Conservation (phyloP, 129 eudicot species). For the Chrysanthemum makinoi region DNA sequence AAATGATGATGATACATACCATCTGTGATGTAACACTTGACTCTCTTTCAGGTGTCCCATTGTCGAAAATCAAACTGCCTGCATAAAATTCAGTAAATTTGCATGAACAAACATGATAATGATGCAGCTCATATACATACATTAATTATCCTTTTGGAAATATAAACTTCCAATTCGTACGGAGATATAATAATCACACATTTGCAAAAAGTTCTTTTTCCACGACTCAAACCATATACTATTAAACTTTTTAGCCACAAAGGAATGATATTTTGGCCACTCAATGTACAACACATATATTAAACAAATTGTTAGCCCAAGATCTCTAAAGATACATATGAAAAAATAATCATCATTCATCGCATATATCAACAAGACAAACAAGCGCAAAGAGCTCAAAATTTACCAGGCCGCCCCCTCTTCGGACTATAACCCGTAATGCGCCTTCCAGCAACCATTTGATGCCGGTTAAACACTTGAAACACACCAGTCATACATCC, state of each 20-base stretch:
- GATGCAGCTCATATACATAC: background rate
- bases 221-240: background rate
- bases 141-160: background rate
- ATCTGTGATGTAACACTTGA: constrained; percentile 26
- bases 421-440: constrained; percentile 41
- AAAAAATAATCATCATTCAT: background rate
- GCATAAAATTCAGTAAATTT: constrained; percentile 22
- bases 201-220: background rate
- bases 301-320: background rate
- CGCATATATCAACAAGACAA: constrained; percentile 14
- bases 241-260: background rate
- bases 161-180: background rate
- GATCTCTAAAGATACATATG: background rate
- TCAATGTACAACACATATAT: constrained; percentile 1
- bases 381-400: background rate
- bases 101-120: background rate
- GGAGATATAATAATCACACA: background rate
- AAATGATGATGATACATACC: constrained; percentile 10
- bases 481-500: constrained; percentile 83
- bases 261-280: background rate
- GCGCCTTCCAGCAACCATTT: constrained; percentile 50
- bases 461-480: constrained; percentile 71
- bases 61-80: constrained; percentile 46
- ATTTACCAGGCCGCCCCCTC: constrained; percentile 51
- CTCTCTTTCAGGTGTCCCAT: constrained; percentile 42